Percentiles rank a stretch among this genome's conserved stretches.
phyloP scores from a whole-genome alignment of 257 asterid genomes.

The Lycium barbarum region DNA sequence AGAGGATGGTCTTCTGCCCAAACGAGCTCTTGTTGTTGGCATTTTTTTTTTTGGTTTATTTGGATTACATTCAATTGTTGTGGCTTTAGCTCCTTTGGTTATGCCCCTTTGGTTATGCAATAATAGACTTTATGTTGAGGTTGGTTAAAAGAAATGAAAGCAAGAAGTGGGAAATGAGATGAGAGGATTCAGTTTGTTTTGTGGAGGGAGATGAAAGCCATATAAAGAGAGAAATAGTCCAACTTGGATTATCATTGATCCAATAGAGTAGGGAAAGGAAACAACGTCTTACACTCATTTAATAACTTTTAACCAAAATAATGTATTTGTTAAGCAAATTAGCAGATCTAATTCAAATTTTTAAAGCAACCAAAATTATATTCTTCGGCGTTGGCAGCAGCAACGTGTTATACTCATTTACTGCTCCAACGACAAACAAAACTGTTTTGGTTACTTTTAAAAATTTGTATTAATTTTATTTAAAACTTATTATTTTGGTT shows the following conservation, averaged over 20 bases:
- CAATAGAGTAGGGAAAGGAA: constrained; percentile 76
- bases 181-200: constrained; percentile 31
- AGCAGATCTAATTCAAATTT: background rate
- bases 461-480: background rate
- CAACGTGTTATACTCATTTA: too few species aligned
- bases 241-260: constrained; percentile 57
- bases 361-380: background rate
- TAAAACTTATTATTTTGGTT: background rate
- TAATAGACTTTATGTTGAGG: background rate
- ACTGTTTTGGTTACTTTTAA: background rate
- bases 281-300: background rate
- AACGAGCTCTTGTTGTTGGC: constrained; percentile 60
- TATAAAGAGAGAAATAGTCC: constrained; percentile 24
- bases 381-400: background rate
- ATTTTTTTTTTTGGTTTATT: constrained; percentile 32
- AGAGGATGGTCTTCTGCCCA: constrained; percentile 56
- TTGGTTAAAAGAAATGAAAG: background rate
- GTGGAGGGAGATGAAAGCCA: constrained; percentile 35
- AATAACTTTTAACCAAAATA: background rate
- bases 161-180: constrained; percentile 23
- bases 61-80: constrained; percentile 37
- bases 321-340: background rate
- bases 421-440: background rate
- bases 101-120: background rate
- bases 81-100: constrained; percentile 40